Percentiles rank a stretch among this genome's conserved stretches.
Evolutionary conservation across 108 stramenopile genomes (phyloP).

Genomic region (Cyclotella sp.): DNA sequence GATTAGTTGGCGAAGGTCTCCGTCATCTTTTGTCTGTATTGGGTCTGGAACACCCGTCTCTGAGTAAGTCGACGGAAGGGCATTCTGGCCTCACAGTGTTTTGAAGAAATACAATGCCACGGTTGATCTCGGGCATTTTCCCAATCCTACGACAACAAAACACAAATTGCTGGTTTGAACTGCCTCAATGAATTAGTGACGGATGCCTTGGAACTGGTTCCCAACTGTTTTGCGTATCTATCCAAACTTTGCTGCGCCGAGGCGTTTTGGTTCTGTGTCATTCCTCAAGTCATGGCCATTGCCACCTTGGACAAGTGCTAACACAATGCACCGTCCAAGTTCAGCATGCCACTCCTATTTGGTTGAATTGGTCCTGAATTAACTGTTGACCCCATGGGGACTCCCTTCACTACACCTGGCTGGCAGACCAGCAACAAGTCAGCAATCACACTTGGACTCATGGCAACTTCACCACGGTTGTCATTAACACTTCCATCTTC

Average conservation of each 20-base stretch:
- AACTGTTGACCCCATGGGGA: too few species aligned
- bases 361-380: too few species aligned
- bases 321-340: too few species aligned
- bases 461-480: too few species aligned
- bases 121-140: conserved; percentile 89
- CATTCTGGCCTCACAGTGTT: conserved; percentile 97
- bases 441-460: too few species aligned
- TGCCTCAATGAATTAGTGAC: conserved; percentile 97
- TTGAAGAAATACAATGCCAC: conserved; percentile 89
- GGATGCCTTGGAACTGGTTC: conserved; percentile 94
- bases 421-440: too few species aligned
- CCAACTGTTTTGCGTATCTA: conserved; percentile 95
- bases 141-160: conserved; percentile 62
- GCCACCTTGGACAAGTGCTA: conserved; percentile 97
- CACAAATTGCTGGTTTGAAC: conserved; percentile 55
- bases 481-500: too few species aligned
- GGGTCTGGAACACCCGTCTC: conserved; percentile 74
- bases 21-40: conserved; percentile 92
- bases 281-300: conserved; percentile 99
- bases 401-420: too few species aligned
- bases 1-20: conserved; percentile 97
- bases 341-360: too few species aligned
- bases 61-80: conserved; percentile 99
- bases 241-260: conserved; percentile 82
- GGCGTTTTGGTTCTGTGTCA: conserved; percentile 98